phyloP scores from a whole-genome alignment of 805 yeast species.

The Saturnispora besseyi region DNA sequence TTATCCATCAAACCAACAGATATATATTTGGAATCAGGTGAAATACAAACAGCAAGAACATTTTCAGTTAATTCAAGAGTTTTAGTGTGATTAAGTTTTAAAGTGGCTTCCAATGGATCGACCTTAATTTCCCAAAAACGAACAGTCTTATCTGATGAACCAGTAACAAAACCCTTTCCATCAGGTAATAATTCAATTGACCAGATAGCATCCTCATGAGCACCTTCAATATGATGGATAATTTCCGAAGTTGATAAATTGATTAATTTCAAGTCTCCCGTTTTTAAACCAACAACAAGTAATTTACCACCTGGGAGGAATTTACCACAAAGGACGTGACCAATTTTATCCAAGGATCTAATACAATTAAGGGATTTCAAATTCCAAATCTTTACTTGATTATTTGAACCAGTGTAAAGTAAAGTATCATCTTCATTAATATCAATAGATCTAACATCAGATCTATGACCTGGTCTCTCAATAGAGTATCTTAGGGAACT shows the following conservation, averaged over 20 bases:
- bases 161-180: slow-evolving; percentile 79
- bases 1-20: slow-evolving; percentile 85
- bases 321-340: slow-evolving; percentile 71
- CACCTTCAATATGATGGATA: slow-evolving; percentile 59
- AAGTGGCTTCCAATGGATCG: slow-evolving; percentile 45
- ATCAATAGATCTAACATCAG: slow-evolving; percentile 78
- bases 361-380: slow-evolving; percentile 62
- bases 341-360: slow-evolving; percentile 73
- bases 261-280: slow-evolving; percentile 74
- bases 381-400: slow-evolving; percentile 85
- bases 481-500: slow-evolving; percentile 43
- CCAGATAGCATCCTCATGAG: slow-evolving; percentile 79
- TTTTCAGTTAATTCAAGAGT: slow-evolving; percentile 85
- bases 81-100: slow-evolving; percentile 63
- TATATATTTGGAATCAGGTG: slow-evolving; percentile 67
- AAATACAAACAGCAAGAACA: slow-evolving; percentile 65
- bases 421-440: slow-evolving; percentile 73
- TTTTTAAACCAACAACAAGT: slow-evolving; percentile 80
- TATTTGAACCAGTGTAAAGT: slow-evolving; percentile 85
- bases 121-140: slow-evolving; percentile 83
- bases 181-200: slow-evolving; percentile 78
- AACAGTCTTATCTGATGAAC: slow-evolving; percentile 86
- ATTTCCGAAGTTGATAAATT: slow-evolving; percentile 79
- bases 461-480: slow-evolving; percentile 79
- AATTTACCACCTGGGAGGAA: slow-evolving; percentile 90